Evolutionary conservation across 2,329 filamentous ascomycete species (phyloP).

Genomic region (Chrysoporthe deuterocubensis): DNA sequence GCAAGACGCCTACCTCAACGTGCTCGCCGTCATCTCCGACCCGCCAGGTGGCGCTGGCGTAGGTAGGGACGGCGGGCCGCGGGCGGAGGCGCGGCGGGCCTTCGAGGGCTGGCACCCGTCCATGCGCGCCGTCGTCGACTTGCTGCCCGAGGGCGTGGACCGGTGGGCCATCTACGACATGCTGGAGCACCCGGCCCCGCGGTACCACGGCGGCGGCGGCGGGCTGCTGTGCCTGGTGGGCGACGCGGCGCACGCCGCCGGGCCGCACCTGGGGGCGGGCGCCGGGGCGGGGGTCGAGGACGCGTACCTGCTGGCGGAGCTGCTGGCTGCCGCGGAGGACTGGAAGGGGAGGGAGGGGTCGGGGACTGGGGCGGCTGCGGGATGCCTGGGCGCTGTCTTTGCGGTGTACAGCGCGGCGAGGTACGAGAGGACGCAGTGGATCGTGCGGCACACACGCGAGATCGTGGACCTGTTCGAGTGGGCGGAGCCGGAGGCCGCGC

Average conservation of each 20-base stretch:
- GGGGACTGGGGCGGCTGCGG: slow-evolving; percentile 9
- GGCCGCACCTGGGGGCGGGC: slow-evolving; percentile 59
- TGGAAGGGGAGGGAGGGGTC: not conserved
- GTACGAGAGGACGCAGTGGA: slow-evolving; percentile 47
- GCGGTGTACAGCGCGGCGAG: slow-evolving; percentile 43
- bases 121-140: slow-evolving; percentile 41
- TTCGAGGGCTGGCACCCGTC: slow-evolving; percentile 47
- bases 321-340: slow-evolving; percentile 35
- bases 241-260: slow-evolving; percentile 60
- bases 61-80: too few relatives aligned
- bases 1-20: slow-evolving; percentile 42
- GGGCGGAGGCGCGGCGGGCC: slow-evolving; percentile 42
- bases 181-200: slow-evolving; percentile 48
- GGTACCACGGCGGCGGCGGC: slow-evolving; percentile 45
- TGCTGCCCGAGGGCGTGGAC: slow-evolving; percentile 54
- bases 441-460: slow-evolving; percentile 45
- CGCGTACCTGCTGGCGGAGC: slow-evolving; percentile 46
- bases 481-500: slow-evolving; percentile 35
- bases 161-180: slow-evolving; percentile 62
- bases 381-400: slow-evolving; percentile 37
- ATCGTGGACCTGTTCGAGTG: slow-evolving; percentile 47
- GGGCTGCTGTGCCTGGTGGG: slow-evolving; percentile 51
- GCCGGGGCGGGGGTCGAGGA: slow-evolving; percentile 63
- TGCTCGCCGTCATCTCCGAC: not conserved
- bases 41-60: slow-evolving; percentile 32